Conservation (phyloP, 306 rosid genomes). For the Cucurbita moschata region DNA sequence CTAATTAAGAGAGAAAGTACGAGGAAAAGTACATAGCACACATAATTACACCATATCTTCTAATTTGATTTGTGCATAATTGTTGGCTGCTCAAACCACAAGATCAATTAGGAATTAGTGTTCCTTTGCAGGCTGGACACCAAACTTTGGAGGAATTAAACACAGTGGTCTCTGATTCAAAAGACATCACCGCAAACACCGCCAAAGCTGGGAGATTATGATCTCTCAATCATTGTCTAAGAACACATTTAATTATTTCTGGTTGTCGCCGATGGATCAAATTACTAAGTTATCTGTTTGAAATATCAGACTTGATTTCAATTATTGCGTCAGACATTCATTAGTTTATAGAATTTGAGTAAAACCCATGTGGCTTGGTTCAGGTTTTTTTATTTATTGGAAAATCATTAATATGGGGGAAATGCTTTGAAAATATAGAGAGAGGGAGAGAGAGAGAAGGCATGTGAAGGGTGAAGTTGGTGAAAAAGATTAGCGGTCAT, state of each 20-base stretch:
- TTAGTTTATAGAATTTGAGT: constrained; percentile 15
- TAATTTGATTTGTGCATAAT: background rate
- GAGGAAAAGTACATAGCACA: background rate
- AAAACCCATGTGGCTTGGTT: constrained; percentile 60
- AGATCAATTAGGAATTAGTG: constrained; percentile 7
- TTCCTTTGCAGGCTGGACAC: background rate
- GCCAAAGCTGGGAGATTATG: constrained; percentile 45
- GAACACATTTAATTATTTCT: background rate
- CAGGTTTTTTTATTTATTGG: constrained; percentile 11
- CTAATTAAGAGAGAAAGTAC: background rate
- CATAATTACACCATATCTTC: background rate
- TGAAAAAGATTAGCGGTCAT: background rate
- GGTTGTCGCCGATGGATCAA: constrained; percentile 1
- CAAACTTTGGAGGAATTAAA: background rate
- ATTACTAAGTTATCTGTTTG: background rate
- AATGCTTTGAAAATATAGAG: background rate
- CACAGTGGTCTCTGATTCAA: constrained; percentile 23
- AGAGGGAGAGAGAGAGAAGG: background rate
- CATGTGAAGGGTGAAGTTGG: background rate
- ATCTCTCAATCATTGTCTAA: constrained; percentile 37
- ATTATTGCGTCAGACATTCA: constrained; percentile 25
- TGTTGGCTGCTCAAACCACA: constrained; percentile 1
- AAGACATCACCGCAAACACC: constrained; percentile 38
- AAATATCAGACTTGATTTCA: constrained; percentile 2
- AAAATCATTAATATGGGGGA: background rate